Base-by-base conservation (phyloP, 2,329 filamentous ascomycete species). In the Nectriaceae sp. region DNA sequence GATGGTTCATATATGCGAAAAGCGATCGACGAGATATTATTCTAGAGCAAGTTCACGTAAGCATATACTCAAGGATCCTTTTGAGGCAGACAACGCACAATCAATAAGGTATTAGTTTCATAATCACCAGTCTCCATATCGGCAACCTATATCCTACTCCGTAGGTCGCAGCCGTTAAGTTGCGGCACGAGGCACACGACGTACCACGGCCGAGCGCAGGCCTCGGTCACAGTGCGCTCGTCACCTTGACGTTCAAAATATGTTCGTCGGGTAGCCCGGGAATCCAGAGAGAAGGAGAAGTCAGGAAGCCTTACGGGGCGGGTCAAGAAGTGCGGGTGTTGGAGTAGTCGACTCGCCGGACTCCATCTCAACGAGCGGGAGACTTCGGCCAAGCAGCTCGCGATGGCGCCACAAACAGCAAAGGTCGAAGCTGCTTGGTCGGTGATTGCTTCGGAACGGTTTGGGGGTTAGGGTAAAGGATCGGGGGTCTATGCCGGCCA, bases 81-180 rank as follows among this genome's bases (percentile, higher is more conserved):
- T 10, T 19, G 8, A 36, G 16, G 33, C 8, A 11, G 13, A 43
- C 21, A 33, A 71, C 78, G 61, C 57, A 84, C 81, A 71, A 83
- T 74, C 62, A 81, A 70, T 61, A 84, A 69, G 52, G 75, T 75
- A 70, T 84, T 84, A 64, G 81, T 84, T 63, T 82, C 79, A 68
- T 82, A 83, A 70, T 84, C 80, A 56, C 79, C 78, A 67, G 77
- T 76, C 69, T 84, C 81, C 81, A 84, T 84, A 64, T 78, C 80
- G 78, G 64, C 68, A 59, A 67, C 63, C 56, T 67, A 56, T 63
- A 54, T 52, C 53, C 53, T 52, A 59, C 53, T 53, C 56, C 59
- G 50, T 56, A 42, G 49, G 54, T 62, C 56, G 60, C 55, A 55
- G 57, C 52, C 50, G 54, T 54, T 41, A 48, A 58, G 50, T n/a